A percentile compares a stretch with the other conserved stretches of the same genome.
These are phyloP conservation scores for Xerocomellus dryophilus DNA, from an alignment of 768 basidiomycete genomes.

Conservation along the genomic window DNA sequence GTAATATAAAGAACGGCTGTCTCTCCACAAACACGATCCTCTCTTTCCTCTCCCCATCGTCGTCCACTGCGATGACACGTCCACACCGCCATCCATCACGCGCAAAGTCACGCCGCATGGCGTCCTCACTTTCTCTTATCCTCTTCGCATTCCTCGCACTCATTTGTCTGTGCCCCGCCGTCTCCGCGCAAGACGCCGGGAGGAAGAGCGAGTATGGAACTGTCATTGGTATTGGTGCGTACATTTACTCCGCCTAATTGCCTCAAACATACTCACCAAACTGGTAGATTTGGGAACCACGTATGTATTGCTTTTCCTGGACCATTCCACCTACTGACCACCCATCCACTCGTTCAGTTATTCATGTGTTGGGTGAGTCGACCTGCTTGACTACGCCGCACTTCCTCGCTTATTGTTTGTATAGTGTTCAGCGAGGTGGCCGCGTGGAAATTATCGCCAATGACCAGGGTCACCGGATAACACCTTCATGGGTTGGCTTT, in stretches of 20 bases:
- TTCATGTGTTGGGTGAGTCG: constrained; percentile 89
- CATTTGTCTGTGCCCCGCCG: constrained; percentile 65
- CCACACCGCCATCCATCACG: constrained; percentile 47
- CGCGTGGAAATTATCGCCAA: constrained; percentile 89
- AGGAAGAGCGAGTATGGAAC: constrained; percentile 75
- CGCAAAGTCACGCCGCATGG: constrained; percentile 51
- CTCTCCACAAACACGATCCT: constrained; percentile 5
- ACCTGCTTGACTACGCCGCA: neutral
- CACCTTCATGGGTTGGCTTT: constrained; percentile 84
- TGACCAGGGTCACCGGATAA: constrained; percentile 88
- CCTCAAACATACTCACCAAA: neutral
- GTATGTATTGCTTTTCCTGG: constrained; percentile 37
- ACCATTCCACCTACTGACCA: constrained; percentile 1
- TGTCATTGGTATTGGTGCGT: constrained; percentile 88
- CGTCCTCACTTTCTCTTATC: constrained; percentile 57
- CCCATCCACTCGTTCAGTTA: constrained; percentile 51
- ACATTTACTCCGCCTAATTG: rapidly evolving
- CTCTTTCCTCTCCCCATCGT: constrained; percentile 7
- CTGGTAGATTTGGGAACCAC: constrained; percentile 85
- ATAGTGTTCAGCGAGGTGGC: constrained; percentile 78
- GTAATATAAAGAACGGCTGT: constrained; percentile 22
- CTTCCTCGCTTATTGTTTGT: neutral
- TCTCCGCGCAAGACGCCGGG: constrained; percentile 56
- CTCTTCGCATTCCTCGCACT: constrained; percentile 67
- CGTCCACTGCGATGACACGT: constrained; percentile 27